Conservation (phyloP, 2,329 filamentous ascomycete genomes). For the Pseudofabraea citricarpa region DNA sequence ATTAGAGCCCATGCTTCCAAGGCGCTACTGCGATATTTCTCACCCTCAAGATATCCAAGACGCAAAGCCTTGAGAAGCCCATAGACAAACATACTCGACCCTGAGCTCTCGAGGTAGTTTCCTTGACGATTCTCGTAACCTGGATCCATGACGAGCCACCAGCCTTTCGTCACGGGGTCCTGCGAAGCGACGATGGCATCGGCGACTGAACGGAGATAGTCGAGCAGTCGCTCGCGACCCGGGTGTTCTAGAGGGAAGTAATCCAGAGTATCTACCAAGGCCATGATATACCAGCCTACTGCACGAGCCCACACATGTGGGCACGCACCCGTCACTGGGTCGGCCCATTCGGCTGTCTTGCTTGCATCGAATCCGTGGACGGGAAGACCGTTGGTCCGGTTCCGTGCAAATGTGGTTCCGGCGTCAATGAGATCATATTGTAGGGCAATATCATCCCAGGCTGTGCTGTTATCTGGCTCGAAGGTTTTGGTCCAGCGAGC, state of each 20-base stretch:
- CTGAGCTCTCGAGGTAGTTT: background rate
- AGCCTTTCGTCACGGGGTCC: slow-evolving; percentile 24
- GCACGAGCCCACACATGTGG: slow-evolving; percentile 33
- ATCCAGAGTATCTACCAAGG: slow-evolving; percentile 31
- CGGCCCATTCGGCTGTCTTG: slow-evolving; percentile 29
- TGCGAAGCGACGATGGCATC: slow-evolving; percentile 12
- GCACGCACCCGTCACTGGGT: slow-evolving; percentile 29
- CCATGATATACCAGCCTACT: slow-evolving; percentile 34
- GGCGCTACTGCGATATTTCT: background rate
- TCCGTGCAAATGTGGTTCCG: too few relatives aligned
- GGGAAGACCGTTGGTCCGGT: too few relatives aligned
- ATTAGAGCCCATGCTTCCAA: background rate
- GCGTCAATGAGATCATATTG: too few relatives aligned
- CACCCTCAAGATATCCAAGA: background rate
- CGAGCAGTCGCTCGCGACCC: slow-evolving; percentile 5
- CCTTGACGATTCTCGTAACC: background rate
- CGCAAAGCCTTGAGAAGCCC: background rate
- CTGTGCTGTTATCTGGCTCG: too few relatives aligned
- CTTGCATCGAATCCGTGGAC: slow-evolving; percentile 31
- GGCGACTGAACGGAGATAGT: slow-evolving; percentile 5
- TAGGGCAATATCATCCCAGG: too few relatives aligned
- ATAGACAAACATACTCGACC: background rate
- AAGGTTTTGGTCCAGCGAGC: too few relatives aligned
- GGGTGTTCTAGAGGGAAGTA: slow-evolving; percentile 17
- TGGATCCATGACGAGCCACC: slow-evolving; percentile 33